A percentile compares a stretch with the other conserved stretches of the same genome.
These are phyloP conservation scores for Backusella australiensis DNA, from an alignment of 192 early-diverging fungal species.

Conservation along the genomic window DNA sequence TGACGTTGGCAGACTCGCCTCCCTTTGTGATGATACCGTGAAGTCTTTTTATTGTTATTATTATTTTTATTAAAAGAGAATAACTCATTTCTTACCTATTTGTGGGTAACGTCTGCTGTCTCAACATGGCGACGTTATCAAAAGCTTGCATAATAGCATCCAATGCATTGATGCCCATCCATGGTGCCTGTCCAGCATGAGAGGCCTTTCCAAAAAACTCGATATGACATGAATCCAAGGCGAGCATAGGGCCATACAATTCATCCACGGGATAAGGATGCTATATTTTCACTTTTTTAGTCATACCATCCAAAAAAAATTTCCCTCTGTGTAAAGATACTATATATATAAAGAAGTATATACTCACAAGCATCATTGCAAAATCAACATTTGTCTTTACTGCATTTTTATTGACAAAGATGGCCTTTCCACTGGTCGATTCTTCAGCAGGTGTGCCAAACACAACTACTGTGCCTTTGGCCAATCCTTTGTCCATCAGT, in stretches of 20 bases:
- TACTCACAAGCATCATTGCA: constrained; percentile 65
- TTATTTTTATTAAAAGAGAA: background rate
- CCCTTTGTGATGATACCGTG: constrained; percentile 10
- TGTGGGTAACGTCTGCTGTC: constrained; percentile 54
- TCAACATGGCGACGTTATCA: constrained; percentile 50
- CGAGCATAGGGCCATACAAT: constrained; percentile 28
- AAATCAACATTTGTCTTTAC: constrained; percentile 62
- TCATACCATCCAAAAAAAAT: background rate
- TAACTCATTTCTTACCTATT: constrained; percentile 15
- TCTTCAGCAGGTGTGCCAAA: constrained; percentile 73
- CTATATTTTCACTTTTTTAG: background rate
- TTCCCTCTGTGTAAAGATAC: background rate
- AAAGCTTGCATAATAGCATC: constrained; percentile 53
- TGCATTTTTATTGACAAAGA: constrained; percentile 60
- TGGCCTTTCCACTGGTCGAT: constrained; percentile 68
- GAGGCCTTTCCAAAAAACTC: constrained; percentile 57
- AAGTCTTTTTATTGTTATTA: constrained; percentile 4
- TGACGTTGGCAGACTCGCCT: constrained; percentile 41
- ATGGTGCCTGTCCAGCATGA: constrained; percentile 57
- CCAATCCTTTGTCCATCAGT: constrained; percentile 37
- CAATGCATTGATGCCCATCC: constrained; percentile 59
- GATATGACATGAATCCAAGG: constrained; percentile 36
- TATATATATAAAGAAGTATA: too few relatives aligned
- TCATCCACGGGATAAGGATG: constrained; percentile 41
- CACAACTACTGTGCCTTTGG: constrained; percentile 51